Base-by-base conservation (phyloP, 2,329 filamentous ascomycete genomes). In the Colletotrichum godetiae region DNA sequence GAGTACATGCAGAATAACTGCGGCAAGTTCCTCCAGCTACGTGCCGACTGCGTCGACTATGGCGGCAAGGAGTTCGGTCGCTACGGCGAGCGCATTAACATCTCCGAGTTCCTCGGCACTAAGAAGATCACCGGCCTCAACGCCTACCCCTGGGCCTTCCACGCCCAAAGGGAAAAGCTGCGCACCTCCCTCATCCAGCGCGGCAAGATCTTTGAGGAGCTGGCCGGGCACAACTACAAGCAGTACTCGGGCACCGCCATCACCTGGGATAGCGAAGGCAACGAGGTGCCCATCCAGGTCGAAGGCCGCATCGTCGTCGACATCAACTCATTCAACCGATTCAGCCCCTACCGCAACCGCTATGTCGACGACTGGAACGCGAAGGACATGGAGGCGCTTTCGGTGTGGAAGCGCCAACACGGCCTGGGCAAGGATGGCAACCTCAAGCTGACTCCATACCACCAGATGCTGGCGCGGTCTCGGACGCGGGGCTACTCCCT, bases 221-320 rank as follows among this genome's bases (percentile, higher is more conserved):
- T 87, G 1, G 82, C 83, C 0, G 86, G 86, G 2, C 85, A 84
- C 72, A 82, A 86, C 72, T 88, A 86, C 79, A 88, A 86, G 78
- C 78, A 83, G 37, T 88, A 88, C 75, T 81, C 78, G 8, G 82
- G 84, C 22, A 79, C 78, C 29, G 84, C 83, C 5, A 79, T 83
- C 67, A 80, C 78, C 10, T 82, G 81, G 80, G 77, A 82, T 53
- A 73, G 77, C 29, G 77, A 82, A 56, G 78, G 78, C 59, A 80
- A 81, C 64, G 81, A 74, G 42, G 68, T 72, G 13, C 72, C 72
- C 13, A 63, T 72, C 13, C 72, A 74, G 19, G 78, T 83, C 56
- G 76, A 77, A 3, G 83, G 83, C 13, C 82, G 83, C 65, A 82
- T 84, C 60, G 80, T 84, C 33, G 78, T 84, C 52, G 83, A 84